These are phyloP conservation scores for Flueggea neowawraea DNA, from an alignment of 441 rosid species.

Conservation along the genomic window DNA sequence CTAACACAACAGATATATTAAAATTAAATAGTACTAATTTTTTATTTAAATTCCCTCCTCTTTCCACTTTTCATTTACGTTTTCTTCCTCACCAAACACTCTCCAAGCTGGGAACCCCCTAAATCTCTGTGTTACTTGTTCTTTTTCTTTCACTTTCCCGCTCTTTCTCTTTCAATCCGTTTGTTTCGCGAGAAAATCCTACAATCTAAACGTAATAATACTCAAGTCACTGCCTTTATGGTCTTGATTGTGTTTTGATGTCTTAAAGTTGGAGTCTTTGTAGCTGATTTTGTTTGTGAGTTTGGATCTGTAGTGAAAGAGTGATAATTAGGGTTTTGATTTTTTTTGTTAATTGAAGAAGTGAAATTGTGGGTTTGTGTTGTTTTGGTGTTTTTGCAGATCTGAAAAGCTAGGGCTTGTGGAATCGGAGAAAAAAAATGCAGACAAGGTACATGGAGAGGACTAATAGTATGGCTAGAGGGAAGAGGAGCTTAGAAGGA, in stretches of 20 bases:
- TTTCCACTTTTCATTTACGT: neutral
- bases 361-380: conserved; percentile 4
- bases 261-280: neutral
- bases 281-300: neutral
- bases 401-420: conserved; percentile 42
- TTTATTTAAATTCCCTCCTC: no score
- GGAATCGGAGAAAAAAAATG: conserved; percentile 38
- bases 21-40: no score
- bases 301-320: neutral
- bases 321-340: neutral
- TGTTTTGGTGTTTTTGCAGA: conserved; percentile 30
- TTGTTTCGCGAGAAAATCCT: conserved; percentile 7
- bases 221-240: no score
- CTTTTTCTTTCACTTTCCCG: neutral
- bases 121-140: neutral
- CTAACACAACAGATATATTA: no score
- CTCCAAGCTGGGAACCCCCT: neutral
- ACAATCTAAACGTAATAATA: no score
- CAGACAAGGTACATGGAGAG: conserved; percentile 86
- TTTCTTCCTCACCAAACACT: conserved; percentile 8
- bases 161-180: conserved; percentile 7
- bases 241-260: no score
- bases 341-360: neutral
- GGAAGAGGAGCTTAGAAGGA: conserved; percentile 74
- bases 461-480: conserved; percentile 78